phyloP scores from a whole-genome alignment of 1,284 basidiomycete genomes.

The Prillingera fragicola region DNA sequence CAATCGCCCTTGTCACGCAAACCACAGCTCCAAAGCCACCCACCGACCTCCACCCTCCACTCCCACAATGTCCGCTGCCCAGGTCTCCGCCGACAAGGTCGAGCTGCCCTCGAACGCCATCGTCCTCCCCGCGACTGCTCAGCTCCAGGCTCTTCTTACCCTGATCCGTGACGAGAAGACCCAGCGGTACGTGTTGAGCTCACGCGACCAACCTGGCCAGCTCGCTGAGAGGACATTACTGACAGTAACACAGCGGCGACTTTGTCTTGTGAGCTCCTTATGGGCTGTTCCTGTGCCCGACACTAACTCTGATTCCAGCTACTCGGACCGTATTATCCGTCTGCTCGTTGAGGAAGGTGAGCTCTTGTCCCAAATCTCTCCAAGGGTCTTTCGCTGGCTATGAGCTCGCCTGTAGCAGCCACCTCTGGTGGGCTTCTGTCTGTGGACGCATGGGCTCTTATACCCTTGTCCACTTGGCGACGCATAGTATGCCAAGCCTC shows the following conservation, averaged over 20 bases:
- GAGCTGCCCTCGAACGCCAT: constrained; percentile 41
- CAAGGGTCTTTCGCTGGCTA: too few relatives aligned
- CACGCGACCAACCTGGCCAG: neutral
- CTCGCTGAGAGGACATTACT: constrained; percentile 1
- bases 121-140: constrained; percentile 58
- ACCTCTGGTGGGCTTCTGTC: too few relatives aligned
- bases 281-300: neutral
- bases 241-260: constrained; percentile 60
- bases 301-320: constrained; percentile 14
- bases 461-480: too few relatives aligned
- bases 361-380: too few relatives aligned
- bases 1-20: too few relatives aligned
- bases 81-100: constrained; percentile 28
- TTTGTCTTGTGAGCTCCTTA: constrained; percentile 71
- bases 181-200: constrained; percentile 41
- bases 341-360: constrained; percentile 57
- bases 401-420: neutral
- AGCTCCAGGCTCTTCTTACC: constrained; percentile 91
- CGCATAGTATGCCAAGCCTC: too few relatives aligned
- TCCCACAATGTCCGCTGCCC: neutral
- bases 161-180: constrained; percentile 87
- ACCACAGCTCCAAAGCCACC: too few relatives aligned
- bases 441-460: too few relatives aligned
- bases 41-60: too few relatives aligned
- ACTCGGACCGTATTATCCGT: constrained; percentile 60